These are phyloP conservation scores for Sugiyamaella sp. DNA, from an alignment of 1,139 yeast species.

Conservation along the genomic window DNA sequence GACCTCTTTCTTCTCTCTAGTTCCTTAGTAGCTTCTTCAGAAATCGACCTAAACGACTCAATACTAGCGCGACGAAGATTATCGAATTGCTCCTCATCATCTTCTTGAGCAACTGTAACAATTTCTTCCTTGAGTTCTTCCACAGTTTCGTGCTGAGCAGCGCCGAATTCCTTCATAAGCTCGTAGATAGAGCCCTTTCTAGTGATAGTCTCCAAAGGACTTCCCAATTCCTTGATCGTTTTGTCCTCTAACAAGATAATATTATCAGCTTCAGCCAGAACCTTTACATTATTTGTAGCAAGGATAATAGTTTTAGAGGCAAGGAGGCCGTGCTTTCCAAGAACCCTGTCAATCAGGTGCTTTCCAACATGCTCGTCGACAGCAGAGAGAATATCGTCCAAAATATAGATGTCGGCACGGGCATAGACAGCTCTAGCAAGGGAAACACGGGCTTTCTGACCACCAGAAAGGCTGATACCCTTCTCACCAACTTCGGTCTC, in stretches of 20 bases:
- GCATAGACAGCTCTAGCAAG: constrained; percentile 88
- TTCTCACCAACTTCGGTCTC: constrained; percentile 86
- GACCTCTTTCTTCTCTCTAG: constrained; percentile 27
- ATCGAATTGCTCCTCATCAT: constrained; percentile 28
- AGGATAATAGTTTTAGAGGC: constrained; percentile 68
- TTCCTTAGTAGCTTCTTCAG: constrained; percentile 38
- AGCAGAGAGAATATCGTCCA: constrained; percentile 82
- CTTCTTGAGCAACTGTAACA: constrained; percentile 21
- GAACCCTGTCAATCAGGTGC: constrained; percentile 60
- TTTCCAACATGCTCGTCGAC: constrained; percentile 85
- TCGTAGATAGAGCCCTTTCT: constrained; percentile 34
- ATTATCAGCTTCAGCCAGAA: constrained; percentile 65
- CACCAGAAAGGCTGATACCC: constrained; percentile 73
- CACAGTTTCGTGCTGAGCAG: constrained; percentile 28
- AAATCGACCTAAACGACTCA: constrained; percentile 52
- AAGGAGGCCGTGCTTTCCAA: constrained; percentile 65
- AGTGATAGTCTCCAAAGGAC: constrained; percentile 34
- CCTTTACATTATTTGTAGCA: constrained; percentile 79
- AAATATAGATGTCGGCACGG: constrained; percentile 73
- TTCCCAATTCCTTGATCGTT: constrained; percentile 52
- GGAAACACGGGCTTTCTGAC: constrained; percentile 85
- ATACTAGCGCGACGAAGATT: constrained; percentile 71
- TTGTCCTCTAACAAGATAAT: constrained; percentile 62
- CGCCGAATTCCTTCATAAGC: constrained; percentile 42
- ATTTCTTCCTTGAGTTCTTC: constrained; percentile 20